Base-by-base conservation (phyloP, 2,329 filamentous ascomycete species). In the Penicillium vulpinum region DNA sequence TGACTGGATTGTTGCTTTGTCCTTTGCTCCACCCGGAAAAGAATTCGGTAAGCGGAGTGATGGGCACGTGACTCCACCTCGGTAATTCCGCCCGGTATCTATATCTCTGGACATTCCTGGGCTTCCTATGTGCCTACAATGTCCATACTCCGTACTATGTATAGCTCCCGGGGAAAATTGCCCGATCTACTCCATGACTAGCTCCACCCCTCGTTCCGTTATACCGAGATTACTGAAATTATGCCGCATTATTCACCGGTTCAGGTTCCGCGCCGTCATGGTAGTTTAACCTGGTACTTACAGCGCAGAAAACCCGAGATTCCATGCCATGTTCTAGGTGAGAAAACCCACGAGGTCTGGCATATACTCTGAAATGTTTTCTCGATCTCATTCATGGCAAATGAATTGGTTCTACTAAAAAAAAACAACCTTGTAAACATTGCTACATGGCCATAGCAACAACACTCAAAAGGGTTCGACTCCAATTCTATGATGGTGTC, bases 11-110 rank as follows among this genome's bases (percentile, higher is more conserved):
- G 43, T 31, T 46, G 15, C 18, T 33, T 21, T 24, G 15, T 16
- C 22, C 44, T 21, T 38, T 22, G 15, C 24, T 51, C 56, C 33
- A 33, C 50, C 47, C 63, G 69, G 68, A 61, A 68, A 65, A 49
- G 31, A 58, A 39, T 16, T 71, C 70, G 70, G 70, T 66, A 73
- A 56, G 67, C 72, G 68, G 70, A 66, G 64, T 31, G 58, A 0
- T 2, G 5, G 3, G 1, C 69, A 70, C 69, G 70, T 71, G 69
- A 68, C 33, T 10, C 0, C 15, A 0, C 26, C 28, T 65, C 66
- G 65, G 65, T 60, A 64, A 44, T 45, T 49, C 57, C 47, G 48
- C 26, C 67, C 67, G 69, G 68, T 65, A 64, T 64, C 66, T 59
- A 35, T 16, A 18, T 45, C 15, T 16, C 24, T 16, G 4, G 10